Evolutionary conservation across 306 rosid species (phyloP), one percentile per base, ranked within the genome.

Genomic region (Cicer bijugum): DNA sequence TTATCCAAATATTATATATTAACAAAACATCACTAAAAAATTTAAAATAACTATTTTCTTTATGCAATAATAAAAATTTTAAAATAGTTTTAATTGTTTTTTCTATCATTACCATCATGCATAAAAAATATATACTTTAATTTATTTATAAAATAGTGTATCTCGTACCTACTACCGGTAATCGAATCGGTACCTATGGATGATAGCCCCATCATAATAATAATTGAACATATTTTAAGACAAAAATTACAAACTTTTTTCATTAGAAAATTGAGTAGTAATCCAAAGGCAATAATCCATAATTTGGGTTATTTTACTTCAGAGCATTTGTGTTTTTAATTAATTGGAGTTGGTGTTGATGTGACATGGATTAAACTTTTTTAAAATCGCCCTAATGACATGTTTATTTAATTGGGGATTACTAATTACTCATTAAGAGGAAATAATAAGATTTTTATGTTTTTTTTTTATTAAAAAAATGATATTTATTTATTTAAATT

Each of bases 401-500:
- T 57, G 63, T 57, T 23, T 57, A 23, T 57, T 57, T 57, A 23
- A 16, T 23, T 57, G 4, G 63, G 14, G 3, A 28, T 28, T 28
- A 28, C 33, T 28, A 3, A 28, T 28, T 28, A 28, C 20, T 19
- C 1, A 19, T 23, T 23, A 1, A 3, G 40, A 23, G 63, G 39
- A 57, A 11, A 57, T 4, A 23, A 57, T 57, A 57, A 57, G 14
- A 57, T 69, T 56, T 63, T 81, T 64, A 23, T 63, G 33, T 2
- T 28, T 28, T 28, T 28, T 28, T 28, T 23, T 2, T 23, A 1
- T 23, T 23, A 23, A 28, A 28, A 2, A 28, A 28, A 0, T 0
- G 33, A 0, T 28, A 28, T 0, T 28, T 4, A 28, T 28, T 28
- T 4, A 28, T 28, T 28, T 28, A 28, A 28, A 28, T 28, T 28